phyloP scores from a whole-genome alignment of 257 asterid species.

The Gentiana macrophylla region DNA sequence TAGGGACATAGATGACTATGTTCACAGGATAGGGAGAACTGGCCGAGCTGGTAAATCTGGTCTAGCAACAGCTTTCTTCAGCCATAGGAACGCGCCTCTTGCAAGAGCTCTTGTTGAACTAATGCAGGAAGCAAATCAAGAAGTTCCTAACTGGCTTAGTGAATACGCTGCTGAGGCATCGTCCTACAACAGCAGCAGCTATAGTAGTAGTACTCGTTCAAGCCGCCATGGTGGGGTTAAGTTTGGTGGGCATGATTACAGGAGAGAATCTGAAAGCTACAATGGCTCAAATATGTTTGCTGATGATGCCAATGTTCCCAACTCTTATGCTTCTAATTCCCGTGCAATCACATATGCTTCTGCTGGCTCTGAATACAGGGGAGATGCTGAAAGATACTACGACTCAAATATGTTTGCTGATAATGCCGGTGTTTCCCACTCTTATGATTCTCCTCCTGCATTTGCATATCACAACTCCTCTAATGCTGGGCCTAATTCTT shows the following conservation, averaged over 20 bases:
- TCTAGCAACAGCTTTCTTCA: constrained; percentile 71
- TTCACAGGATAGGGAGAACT: constrained; percentile 78
- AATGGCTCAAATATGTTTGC: constrained; percentile 17
- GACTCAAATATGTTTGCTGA: constrained; percentile 16
- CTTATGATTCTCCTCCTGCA: constrained; percentile 10
- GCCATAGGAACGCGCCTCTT: constrained; percentile 34
- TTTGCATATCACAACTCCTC: neutral
- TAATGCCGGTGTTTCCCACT: neutral
- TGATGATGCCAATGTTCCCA: constrained; percentile 2
- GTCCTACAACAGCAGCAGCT: constrained; percentile 3
- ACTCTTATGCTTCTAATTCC: constrained; percentile 10
- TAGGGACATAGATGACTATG: constrained; percentile 45
- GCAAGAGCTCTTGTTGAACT: constrained; percentile 46
- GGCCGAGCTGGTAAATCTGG: constrained; percentile 90
- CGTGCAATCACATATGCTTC: constrained; percentile 1
- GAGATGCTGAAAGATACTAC: constrained; percentile 10
- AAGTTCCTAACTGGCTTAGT: constrained; percentile 44
- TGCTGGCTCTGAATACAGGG: constrained; percentile 13
- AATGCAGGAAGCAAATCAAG: constrained; percentile 59
- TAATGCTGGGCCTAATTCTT: constrained; percentile 8
- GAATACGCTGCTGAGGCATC: constrained; percentile 30
- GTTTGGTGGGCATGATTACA: constrained; percentile 23
- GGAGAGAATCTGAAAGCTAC: constrained; percentile 11
- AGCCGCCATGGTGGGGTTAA: constrained; percentile 15
- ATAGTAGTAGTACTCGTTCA: constrained; percentile 13